Evolutionary conservation across 148 eudicot species (phyloP), one percentile per base, ranked within the genome.

Genomic region (Polygonum maritimum): DNA sequence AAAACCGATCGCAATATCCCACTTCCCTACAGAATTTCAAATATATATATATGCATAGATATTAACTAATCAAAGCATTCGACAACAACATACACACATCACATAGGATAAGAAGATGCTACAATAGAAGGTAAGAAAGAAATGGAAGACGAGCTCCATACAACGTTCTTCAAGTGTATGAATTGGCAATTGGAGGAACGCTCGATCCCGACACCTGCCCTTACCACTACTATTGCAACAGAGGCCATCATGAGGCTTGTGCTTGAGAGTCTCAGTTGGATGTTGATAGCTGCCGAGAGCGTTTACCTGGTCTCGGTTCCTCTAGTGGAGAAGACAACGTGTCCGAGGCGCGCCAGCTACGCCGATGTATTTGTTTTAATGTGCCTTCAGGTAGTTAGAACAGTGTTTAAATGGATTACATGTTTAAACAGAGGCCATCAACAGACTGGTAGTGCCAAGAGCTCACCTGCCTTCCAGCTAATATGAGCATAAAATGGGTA

Each of bases 181-280:
- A 87, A 80, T 77, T 87, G 88, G 90, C 90, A 87, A 75, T 48
- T 85, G 3, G 90, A 87, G 76, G 87, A 87, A 87, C 90, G 4
- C 60, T 87, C n/a, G 90, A 87, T 80, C 88, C 90, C 2, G 63
- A 79, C 52, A 82, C 74, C 76, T 87, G 90, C 76, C 88, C 88
- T 58, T 83, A 85, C 82, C 90, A 87, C 65, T 87, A 87, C 87
- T 85, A 82, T 77, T 87, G 90, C 84, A 81, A 80, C 79, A 85
- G 84, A n/a, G n/a, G n/a, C n/a, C n/a, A n/a, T 82, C 55, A 48
- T 77, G 74, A 83, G 80, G 78, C 65, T 44, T 51, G 31, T 63
- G 12, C 57, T 83, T 31, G 87, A 83, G 74, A 76, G 26, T 72
- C 70, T 85, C 9, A 80, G 88, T 73, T 87, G 86, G 87, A 75